Evolutionary conservation across 2,329 filamentous ascomycete species (phyloP).

Genomic region (Cercospora beticola): DNA sequence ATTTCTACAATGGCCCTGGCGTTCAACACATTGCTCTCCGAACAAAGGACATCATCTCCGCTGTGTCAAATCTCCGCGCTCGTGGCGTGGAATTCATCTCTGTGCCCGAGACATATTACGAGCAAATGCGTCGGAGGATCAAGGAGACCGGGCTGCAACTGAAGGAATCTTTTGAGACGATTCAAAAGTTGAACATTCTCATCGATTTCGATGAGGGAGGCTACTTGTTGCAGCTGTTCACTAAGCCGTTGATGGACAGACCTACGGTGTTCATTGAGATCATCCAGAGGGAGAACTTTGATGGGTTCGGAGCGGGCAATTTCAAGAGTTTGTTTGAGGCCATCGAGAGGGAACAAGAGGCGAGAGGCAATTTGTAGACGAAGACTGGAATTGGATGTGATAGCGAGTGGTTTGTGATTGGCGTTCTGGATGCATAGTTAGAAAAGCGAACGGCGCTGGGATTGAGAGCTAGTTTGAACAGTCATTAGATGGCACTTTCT

Average conservation of each 20-base stretch:
- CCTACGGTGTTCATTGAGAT: constrained; percentile 97
- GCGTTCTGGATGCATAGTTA: neutral
- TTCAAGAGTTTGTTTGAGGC: constrained; percentile 95
- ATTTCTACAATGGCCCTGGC: constrained; percentile 85
- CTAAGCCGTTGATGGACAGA: constrained; percentile 81
- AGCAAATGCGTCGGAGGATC: constrained; percentile 70
- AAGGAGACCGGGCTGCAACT: constrained; percentile 62
- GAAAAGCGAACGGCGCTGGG: neutral
- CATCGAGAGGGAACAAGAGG: constrained; percentile 87
- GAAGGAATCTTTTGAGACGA: constrained; percentile 73
- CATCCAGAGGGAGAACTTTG: constrained; percentile 87
- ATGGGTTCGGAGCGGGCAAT: constrained; percentile 90
- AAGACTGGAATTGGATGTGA: neutral
- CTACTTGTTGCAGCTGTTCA: constrained; percentile 67
- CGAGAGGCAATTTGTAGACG: constrained; percentile 69
- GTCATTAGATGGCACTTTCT: neutral
- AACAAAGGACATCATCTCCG: constrained; percentile 73
- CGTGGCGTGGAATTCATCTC: constrained; percentile 90
- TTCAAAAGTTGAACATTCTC: constrained; percentile 78
- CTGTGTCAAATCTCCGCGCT: constrained; percentile 76
- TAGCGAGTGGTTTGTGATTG: neutral
- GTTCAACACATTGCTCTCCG: constrained; percentile 92
- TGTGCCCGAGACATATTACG: constrained; percentile 85
- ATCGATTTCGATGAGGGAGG: constrained; percentile 95
- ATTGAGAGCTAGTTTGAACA: neutral